Evolutionary conservation across 176 grass and related monocot genomes (phyloP).

Genomic region (Eremochloa ophiuroides): DNA sequence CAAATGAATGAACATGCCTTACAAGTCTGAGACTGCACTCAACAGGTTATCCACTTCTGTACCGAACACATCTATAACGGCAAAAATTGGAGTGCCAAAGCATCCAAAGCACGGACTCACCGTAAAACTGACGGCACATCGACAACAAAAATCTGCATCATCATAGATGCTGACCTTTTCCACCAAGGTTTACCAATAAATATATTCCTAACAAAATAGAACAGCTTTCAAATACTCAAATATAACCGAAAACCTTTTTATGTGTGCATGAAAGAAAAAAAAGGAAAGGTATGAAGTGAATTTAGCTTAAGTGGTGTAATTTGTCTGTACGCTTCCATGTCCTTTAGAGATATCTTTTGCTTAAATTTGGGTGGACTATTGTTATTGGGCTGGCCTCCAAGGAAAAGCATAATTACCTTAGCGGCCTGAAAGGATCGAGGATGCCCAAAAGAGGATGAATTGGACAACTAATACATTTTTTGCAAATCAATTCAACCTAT

Average conservation of each 20-base stretch:
- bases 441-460: too few relatives aligned
- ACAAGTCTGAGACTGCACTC: neutral
- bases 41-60: neutral
- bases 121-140: neutral
- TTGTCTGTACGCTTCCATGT: neutral
- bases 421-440: too few relatives aligned
- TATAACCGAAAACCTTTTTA: neutral
- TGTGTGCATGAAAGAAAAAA: neutral
- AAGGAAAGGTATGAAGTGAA: neutral
- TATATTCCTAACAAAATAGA: neutral
- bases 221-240: neutral
- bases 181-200: neutral
- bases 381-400: neutral
- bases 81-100: neutral
- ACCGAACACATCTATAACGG: neutral
- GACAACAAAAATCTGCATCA: neutral
- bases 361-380: neutral
- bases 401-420: too few relatives aligned
- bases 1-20: slow-evolving; percentile 6
- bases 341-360: neutral
- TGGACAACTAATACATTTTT: too few relatives aligned
- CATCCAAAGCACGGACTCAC: neutral
- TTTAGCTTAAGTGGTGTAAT: neutral
- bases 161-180: neutral
- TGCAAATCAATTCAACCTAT: too few relatives aligned